phyloP scores from a whole-genome alignment of 202 grass and related monocot genomes.

The Carex arenaria region DNA sequence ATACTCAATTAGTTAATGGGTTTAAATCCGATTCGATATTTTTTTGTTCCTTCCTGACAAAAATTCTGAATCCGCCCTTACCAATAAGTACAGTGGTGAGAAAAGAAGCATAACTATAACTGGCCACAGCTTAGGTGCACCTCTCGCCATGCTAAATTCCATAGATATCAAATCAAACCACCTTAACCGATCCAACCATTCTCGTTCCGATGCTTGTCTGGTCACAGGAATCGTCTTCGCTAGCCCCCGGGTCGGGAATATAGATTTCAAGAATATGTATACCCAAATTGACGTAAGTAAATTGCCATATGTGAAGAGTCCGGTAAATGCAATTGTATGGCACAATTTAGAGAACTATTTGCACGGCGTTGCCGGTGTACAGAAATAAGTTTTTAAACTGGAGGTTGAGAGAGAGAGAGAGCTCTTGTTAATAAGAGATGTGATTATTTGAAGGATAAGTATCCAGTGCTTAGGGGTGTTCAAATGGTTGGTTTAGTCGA shows the following conservation, averaged over 20 bases:
- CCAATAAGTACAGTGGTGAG: constrained; percentile 43
- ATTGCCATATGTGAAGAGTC: constrained; percentile 51
- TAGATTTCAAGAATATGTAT: constrained; percentile 49
- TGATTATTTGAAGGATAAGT: constrained; percentile 50
- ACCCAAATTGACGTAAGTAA: constrained; percentile 36
- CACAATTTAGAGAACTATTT: constrained; percentile 64
- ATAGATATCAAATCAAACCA: constrained; percentile 50
- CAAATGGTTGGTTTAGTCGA: too few relatives aligned
- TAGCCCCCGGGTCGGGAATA: constrained; percentile 52
- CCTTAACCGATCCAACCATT: constrained; percentile 26
- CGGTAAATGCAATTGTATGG: constrained; percentile 33
- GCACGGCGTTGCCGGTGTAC: constrained; percentile 59
- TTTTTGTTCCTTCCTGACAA: too few relatives aligned
- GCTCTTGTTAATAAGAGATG: too few relatives aligned
- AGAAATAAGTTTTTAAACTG: too few relatives aligned
- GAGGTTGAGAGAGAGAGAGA: too few relatives aligned
- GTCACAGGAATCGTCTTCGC: constrained; percentile 50
- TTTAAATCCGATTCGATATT: too few relatives aligned
- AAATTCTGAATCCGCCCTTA: too few relatives aligned
- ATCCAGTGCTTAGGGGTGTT: too few relatives aligned
- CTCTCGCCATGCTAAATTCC: constrained; percentile 55
- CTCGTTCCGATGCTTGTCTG: constrained; percentile 9
- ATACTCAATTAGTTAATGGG: too few relatives aligned
- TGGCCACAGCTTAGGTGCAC: constrained; percentile 72
- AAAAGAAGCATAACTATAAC: constrained; percentile 54